Base-by-base conservation (phyloP, 805 yeast genomes). In the Candida glaebosa region DNA sequence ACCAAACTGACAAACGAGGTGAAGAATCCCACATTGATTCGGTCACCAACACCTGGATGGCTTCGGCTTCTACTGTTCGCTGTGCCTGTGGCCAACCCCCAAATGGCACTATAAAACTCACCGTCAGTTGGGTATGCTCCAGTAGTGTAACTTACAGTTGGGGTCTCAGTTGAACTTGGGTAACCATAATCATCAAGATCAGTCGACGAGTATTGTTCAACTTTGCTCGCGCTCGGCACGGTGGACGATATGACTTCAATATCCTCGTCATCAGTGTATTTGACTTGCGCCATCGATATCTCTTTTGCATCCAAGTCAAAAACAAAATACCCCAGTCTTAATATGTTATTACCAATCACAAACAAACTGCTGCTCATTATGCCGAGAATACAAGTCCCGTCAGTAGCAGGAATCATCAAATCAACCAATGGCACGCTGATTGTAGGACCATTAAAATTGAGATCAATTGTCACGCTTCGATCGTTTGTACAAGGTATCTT, bases 261-360 rank as follows among this genome's bases (percentile, higher is more conserved):
- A 12, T 34, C 16, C 5, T 18, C 19, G 14, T 34, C 37, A 22
- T 34, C 14, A 22, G 37, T 18, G 15, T 58, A 54, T 24, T 48
- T 49, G 34, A 47, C 57, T 39, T 52, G 61, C 14, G 61, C 85
- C 54, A 84, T 49, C 2, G 84, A 78, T 25, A 84, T 62, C 50
- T 75, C 69, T 33, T 59, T 58, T 51, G 73, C 72, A 20, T 79
- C 86, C 38, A 81, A 59, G 56, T 84, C 83, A 58, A 74, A 81
- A 15, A 81, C 86, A 22, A 79, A 69, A 57, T 82, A 84, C 2
- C 82, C 81, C 42, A 76, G 71, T 40, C 86, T 69, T 46, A 85
- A 60, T 54, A 84, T 75, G 34, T 75, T 72, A 53, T 82, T 88
- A 9, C 91, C 93, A 20, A 85, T 63, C 6, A 15, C 9, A 34